phyloP scores from a whole-genome alignment of 208 protist species.

The Trypanosomatidae sp. region DNA sequence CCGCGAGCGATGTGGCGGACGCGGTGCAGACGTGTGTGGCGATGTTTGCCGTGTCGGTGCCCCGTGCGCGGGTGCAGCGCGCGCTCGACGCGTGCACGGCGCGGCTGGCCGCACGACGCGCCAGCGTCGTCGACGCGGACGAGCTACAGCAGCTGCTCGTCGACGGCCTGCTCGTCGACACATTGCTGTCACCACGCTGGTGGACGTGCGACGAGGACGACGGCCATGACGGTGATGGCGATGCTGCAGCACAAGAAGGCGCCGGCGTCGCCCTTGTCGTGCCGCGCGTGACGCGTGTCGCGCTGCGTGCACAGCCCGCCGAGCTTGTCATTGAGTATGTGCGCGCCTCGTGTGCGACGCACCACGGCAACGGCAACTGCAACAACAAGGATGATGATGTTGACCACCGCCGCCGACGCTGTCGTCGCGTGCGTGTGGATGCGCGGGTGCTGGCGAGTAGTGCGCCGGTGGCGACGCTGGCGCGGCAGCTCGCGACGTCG shows the following conservation, averaged over 20 bases:
- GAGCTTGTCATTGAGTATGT: slow-evolving; percentile 50
- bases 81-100: slow-evolving; percentile 18
- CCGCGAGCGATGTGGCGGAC: slow-evolving; percentile 45
- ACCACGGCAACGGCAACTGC: slow-evolving; percentile 1
- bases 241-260: not conserved
- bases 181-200: slow-evolving; percentile 40
- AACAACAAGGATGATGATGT: too few species aligned
- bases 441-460: slow-evolving; percentile 6
- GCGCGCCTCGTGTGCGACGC: slow-evolving; percentile 1
- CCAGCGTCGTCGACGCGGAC: slow-evolving; percentile 16
- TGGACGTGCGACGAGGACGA: slow-evolving; percentile 13
- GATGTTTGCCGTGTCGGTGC: slow-evolving; percentile 42
- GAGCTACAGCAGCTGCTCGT: slow-evolving; percentile 28
- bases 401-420: too few species aligned
- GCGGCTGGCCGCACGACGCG: slow-evolving; percentile 5
- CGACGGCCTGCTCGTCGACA: slow-evolving; percentile 24
- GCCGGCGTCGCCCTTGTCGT: not conserved
- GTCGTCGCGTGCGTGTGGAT: too few species aligned
- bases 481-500: slow-evolving; percentile 27
- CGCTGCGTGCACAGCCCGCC: slow-evolving; percentile 17
- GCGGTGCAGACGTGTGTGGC: slow-evolving; percentile 50
- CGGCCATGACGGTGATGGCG: not conserved
- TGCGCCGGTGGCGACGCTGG: slow-evolving; percentile 25
- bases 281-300: slow-evolving; percentile 12
- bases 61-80: slow-evolving; percentile 8